phyloP scores from a whole-genome alignment of 768 basidiomycete species.

The Rhodosporidiobolus odoratus region DNA sequence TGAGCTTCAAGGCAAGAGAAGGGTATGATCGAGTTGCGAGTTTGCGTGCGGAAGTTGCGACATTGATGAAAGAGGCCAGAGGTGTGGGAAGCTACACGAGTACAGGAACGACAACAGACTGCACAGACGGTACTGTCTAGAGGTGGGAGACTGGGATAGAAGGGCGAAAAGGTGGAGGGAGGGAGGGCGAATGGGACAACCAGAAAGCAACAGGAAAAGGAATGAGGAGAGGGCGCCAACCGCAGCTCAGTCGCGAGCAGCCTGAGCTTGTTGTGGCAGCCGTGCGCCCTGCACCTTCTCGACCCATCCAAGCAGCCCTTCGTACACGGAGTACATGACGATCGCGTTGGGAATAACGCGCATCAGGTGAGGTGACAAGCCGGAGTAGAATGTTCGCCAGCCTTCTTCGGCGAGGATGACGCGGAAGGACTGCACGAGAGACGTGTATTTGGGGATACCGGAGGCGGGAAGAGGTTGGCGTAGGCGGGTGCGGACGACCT shows the following conservation, averaged over 20 bases:
- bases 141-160: background rate
- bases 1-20: background rate
- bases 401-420: conserved; percentile 88
- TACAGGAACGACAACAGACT: background rate
- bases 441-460: conserved; percentile 66
- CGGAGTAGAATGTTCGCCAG: conserved; percentile 75
- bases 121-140: background rate
- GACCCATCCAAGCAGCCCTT: conserved; percentile 56
- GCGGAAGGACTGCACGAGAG: conserved; percentile 73
- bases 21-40: background rate
- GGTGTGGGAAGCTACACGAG: background rate
- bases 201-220: too few relatives aligned
- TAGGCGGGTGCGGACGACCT: conserved; percentile 83
- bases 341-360: conserved; percentile 95
- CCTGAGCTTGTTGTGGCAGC: background rate
- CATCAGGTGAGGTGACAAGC: conserved; percentile 89
- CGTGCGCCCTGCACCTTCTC: background rate
- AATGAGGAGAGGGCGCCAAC: too few relatives aligned
- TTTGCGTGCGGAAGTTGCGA: conserved; percentile 1
- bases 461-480: conserved; percentile 79
- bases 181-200: background rate
- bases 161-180: background rate
- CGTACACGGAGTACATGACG: conserved; percentile 95
- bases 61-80: background rate
- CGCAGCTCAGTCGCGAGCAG: conserved; percentile 1